Evolutionary conservation across 2,329 filamentous ascomycete species (phyloP), one percentile per base, ranked within the genome.

Genomic region (Lecanicillium sp.): DNA sequence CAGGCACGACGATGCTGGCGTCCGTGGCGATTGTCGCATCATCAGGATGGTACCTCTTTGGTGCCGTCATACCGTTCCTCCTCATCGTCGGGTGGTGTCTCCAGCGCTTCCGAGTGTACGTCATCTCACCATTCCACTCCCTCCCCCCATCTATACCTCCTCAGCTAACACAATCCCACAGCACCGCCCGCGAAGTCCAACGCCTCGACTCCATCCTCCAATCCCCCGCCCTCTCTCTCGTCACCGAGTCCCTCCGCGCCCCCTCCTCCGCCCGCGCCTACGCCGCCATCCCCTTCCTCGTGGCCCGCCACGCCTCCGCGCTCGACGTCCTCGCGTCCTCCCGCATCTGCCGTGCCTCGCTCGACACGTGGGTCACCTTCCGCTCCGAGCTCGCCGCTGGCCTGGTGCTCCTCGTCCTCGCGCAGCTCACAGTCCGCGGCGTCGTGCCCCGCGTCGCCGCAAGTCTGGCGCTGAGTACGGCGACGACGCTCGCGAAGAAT

Each of bases 361-460:
- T 48, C 6, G 45, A 48, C 23, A 48, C 45, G 6, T 48, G 38
- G 45, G 26, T 48, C 8, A 48, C 38, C 2, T 48, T 48, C 12
- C 30, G 45, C 38, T 20, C 30, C 17, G 45, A 48, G n/a, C 11
- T 37, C 5, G 38, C 38, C 8, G 38, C 45, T 3, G 30, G 17
- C 15, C 23, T 38, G 5, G 37, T 48, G 17, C 9, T 42, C 4
- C 29, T 48, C 10, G 45, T 42, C 7, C 45, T 48, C 17, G 30
- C 26, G 7, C 21, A 27, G 15, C 45, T 42, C 12, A 48, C 45
- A 14, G 12, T 48, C 1, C 8, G 29, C 23, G 37, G 30, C 23
- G 23, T 48, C 4, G 8, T 48, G 6, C 45, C 45, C 2, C 38
- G 42, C 7, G 30, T 48, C 45, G 36, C 37, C n/a, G 45, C 45